Evolutionary conservation across 139 green algal genomes (phyloP), one percentile per base, ranked within the genome.

Genomic region (Diplosphaera chodatii): DNA sequence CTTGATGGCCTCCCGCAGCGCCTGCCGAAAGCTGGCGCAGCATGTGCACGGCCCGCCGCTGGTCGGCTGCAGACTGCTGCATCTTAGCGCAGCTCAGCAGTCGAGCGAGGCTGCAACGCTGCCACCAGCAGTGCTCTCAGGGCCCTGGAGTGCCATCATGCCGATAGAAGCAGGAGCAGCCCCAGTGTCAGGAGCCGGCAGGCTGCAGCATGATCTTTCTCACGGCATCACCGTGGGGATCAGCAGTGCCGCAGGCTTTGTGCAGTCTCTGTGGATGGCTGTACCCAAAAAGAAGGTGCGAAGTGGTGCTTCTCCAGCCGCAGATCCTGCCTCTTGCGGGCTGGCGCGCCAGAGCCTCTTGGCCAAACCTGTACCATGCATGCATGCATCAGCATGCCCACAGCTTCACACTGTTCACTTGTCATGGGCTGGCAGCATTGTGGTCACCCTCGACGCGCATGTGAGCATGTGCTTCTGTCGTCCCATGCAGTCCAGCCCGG

Each of bases 241-340:
- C 37, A 48, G 48, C 13, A 59, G 48, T 18, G 48, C 48, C 13
- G 18, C 3, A 23, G 48, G 25, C 10, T 25, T 10, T 18, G 13
- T 59, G 48, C 48, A 25, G 13, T 59, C 48, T 18, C 22, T 37
- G 18, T 76, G 69, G 65, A 41, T 80, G 65, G 75, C 75, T 13
- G 75, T 73, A 1, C 75, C 75, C 18, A 80, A 80, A 33, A 64
- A 59, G 25, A 80, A 80, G 75, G 75, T 72, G 28, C 25, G 0
- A n/a, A n/a, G n/a, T n/a, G n/a, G n/a, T n/a, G n/a, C n/a, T n/a
- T n/a, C n/a, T n/a, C n/a, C n/a, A n/a, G n/a, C n/a, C n/a, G n/a
- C n/a, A n/a, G n/a, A n/a, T n/a, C n/a, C n/a, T n/a, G n/a, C n/a
- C n/a, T n/a, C n/a, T n/a, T n/a, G n/a, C n/a, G n/a, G n/a, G n/a